Percentiles rank a stretch among this genome's conserved stretches.
Conservation (phyloP, 2,329 filamentous ascomycete species). For the Boeremia exigua region DNA sequence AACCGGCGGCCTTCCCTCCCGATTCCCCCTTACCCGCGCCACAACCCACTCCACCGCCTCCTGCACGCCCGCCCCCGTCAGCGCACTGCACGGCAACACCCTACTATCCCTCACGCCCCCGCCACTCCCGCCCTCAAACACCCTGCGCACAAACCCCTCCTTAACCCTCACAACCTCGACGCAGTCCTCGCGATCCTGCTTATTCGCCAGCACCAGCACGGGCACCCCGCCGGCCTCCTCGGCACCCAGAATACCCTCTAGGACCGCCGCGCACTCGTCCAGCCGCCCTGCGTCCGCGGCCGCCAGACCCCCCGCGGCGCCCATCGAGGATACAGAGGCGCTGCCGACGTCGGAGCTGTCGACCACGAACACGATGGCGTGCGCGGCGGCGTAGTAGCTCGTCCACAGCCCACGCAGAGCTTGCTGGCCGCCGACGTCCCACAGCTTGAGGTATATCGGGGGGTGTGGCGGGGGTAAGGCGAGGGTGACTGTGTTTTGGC, state of each 20-base stretch:
- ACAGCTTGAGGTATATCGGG: conserved; percentile 97
- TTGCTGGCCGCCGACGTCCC: conserved; percentile 96
- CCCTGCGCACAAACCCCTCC: conserved; percentile 91
- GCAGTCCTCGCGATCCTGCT: conserved; percentile 96
- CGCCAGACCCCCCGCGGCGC: conserved; percentile 30
- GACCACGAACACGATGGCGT: conserved; percentile 97
- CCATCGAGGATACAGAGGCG: conserved; percentile 67
- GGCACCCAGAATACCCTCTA: conserved; percentile 88
- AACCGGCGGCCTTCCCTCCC: conserved; percentile 86
- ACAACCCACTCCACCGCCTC: conserved; percentile 98
- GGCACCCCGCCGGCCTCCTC: conserved; percentile 91
- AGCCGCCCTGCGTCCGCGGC: conserved; percentile 60
- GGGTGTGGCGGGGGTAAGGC: conserved; percentile 65
- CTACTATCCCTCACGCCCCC: conserved; percentile 85
- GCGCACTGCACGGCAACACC: conserved; percentile 88
- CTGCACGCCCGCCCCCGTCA: conserved; percentile 81
- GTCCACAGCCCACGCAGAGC: conserved; percentile 91
- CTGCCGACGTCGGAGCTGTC: conserved; percentile 94
- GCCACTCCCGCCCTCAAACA: conserved; percentile 93
- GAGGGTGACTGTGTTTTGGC: conserved; percentile 94
- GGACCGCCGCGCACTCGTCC: conserved; percentile 85
- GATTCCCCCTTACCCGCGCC: conserved; percentile 94
- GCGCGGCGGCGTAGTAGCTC: conserved; percentile 88
- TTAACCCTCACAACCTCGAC: conserved; percentile 98
- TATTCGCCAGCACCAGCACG: conserved; percentile 90